Evolutionary conservation across 225 moss, liverwort and hornwort genomes (phyloP).

Genomic region (Ulota crispa): DNA sequence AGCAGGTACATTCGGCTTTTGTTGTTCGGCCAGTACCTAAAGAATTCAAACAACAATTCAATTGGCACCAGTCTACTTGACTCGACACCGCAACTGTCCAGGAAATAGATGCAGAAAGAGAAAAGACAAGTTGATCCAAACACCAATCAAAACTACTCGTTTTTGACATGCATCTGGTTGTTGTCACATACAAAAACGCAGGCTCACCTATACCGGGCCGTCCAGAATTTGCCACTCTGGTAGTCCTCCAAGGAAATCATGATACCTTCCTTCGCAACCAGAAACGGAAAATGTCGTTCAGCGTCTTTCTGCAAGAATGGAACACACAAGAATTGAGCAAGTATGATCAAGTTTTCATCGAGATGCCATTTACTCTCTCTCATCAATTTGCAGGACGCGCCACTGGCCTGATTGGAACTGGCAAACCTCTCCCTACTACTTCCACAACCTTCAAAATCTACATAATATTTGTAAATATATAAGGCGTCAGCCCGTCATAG

Average conservation of each 20-base stretch:
- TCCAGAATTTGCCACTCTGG: constrained; percentile 24
- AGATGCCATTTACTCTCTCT: background rate
- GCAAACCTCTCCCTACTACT: background rate
- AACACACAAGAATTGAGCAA: background rate
- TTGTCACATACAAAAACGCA: background rate
- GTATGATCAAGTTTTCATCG: background rate
- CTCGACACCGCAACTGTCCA: background rate
- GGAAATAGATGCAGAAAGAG: background rate
- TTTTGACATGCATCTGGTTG: background rate
- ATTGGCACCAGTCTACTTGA: background rate
- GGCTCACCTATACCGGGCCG: constrained; percentile 26
- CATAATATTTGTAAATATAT: background rate
- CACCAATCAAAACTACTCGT: background rate
- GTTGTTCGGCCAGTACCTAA: constrained; percentile 38
- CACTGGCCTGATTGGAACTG: background rate
- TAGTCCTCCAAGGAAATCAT: constrained; percentile 33
- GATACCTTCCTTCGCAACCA: constrained; percentile 26
- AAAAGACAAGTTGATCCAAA: background rate
- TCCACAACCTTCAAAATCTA: background rate
- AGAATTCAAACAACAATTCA: background rate
- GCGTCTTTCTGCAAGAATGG: constrained; percentile 38
- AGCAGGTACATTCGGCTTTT: constrained; percentile 29
- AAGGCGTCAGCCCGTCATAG: background rate
- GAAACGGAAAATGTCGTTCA: constrained; percentile 31
- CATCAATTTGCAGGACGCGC: background rate